Percentiles rank a stretch among this genome's conserved stretches.
phyloP scores from a whole-genome alignment of 2,329 filamentous ascomycete species.

The Trichoderma sp. region DNA sequence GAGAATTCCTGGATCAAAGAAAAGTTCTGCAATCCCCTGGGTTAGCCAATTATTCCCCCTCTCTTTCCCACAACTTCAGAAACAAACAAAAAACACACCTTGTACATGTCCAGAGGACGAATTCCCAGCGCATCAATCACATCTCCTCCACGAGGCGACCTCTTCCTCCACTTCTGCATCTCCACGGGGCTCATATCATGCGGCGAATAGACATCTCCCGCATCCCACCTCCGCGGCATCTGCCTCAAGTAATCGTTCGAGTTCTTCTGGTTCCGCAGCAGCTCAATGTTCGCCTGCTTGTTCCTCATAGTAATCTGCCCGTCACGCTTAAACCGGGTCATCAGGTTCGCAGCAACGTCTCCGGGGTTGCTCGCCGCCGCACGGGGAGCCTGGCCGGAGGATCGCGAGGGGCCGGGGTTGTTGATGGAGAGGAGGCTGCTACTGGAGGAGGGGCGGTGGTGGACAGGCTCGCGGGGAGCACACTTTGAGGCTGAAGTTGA shows the following conservation, averaged over 20 bases:
- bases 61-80: not conserved
- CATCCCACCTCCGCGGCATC: conserved; percentile 67
- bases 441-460: conserved; percentile 24
- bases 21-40: too few relatives aligned
- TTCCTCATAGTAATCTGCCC: conserved; percentile 25
- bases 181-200: conserved; percentile 78
- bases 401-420: not conserved
- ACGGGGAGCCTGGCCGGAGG: conserved; percentile 17
- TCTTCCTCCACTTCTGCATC: conserved; percentile 75
- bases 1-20: conserved; percentile 87
- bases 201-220: conserved; percentile 86
- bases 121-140: conserved; percentile 77
- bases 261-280: conserved; percentile 40
- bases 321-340: conserved; percentile 30
- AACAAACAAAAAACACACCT: conserved; percentile 51
- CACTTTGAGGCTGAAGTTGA: conserved; percentile 31
- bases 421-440: conserved; percentile 28
- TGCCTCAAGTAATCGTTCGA: conserved; percentile 58
- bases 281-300: conserved; percentile 38
- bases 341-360: conserved; percentile 31
- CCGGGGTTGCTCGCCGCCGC: conserved; percentile 14
- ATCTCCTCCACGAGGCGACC: conserved; percentile 60
- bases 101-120: conserved; percentile 81
- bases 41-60: too few relatives aligned
- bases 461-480: conserved; percentile 25